These are phyloP conservation scores for Russula foetens DNA, from an alignment of 768 basidiomycete genomes.

Conservation along the genomic window DNA sequence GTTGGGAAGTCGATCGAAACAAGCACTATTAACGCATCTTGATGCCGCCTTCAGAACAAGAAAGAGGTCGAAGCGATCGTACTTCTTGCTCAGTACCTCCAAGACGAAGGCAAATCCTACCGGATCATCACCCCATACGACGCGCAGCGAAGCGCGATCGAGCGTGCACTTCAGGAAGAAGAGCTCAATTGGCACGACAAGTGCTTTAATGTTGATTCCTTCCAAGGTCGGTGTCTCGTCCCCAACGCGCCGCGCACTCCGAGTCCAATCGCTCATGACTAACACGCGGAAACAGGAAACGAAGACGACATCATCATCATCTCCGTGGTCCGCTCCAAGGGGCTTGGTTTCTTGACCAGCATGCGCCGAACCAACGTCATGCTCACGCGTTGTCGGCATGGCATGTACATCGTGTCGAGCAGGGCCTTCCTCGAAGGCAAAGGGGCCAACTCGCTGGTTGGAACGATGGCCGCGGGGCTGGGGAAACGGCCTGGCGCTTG, in stretches of 20 bases:
- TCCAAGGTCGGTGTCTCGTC: constrained; percentile 49
- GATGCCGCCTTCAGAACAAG: constrained; percentile 42
- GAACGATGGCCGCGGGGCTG: constrained; percentile 30
- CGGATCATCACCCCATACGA: constrained; percentile 80
- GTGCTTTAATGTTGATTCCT: constrained; percentile 72
- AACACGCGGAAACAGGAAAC: constrained; percentile 46
- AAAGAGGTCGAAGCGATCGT: constrained; percentile 50
- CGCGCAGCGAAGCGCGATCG: constrained; percentile 54
- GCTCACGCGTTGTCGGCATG: constrained; percentile 71
- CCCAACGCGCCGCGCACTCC: neutral
- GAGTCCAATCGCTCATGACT: neutral
- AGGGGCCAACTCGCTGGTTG: constrained; percentile 42
- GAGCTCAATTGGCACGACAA: constrained; percentile 56
- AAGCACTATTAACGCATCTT: neutral
- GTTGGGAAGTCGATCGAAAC: neutral
- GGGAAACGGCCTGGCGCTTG: constrained; percentile 27
- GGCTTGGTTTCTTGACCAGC: constrained; percentile 60
- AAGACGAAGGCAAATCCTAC: constrained; percentile 41
- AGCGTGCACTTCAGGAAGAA: constrained; percentile 41
- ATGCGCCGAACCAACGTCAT: constrained; percentile 76
- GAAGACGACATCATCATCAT: constrained; percentile 73
- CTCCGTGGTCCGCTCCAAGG: constrained; percentile 56
- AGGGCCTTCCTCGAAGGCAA: constrained; percentile 48
- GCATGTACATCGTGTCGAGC: constrained; percentile 69
- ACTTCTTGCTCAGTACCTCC: constrained; percentile 48